phyloP scores from a whole-genome alignment of 2,329 filamentous ascomycete species.

The Aspergillus chevalieri region DNA sequence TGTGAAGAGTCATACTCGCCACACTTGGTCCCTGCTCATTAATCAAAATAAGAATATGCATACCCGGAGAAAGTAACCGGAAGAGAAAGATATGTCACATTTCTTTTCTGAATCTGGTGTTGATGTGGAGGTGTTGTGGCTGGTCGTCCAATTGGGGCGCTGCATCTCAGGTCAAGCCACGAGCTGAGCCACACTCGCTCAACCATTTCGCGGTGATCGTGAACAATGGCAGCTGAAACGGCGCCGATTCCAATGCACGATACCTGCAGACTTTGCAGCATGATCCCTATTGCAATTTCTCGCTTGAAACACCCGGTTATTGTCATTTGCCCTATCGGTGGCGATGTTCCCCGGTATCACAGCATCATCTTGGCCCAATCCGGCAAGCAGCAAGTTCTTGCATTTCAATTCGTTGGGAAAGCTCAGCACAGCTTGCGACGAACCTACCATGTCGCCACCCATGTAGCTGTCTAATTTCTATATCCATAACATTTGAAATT shows the following conservation, averaged over 20 bases:
- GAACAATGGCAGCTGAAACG: neutral
- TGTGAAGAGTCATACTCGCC: neutral
- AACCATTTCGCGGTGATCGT: neutral
- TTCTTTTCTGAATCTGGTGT: neutral
- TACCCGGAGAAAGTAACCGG: neutral
- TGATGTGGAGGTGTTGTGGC: neutral
- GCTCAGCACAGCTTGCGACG: neutral
- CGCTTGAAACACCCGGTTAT: neutral
- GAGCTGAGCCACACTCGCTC: neutral
- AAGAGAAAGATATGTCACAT: neutral
- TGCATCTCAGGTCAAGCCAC: neutral
- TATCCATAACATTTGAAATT: neutral
- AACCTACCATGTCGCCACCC: neutral
- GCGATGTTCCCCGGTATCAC: neutral
- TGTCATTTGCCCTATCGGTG: neutral
- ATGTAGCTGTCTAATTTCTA: neutral
- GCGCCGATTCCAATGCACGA: neutral
- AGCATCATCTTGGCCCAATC: neutral
- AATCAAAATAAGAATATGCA: neutral
- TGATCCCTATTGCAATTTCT: too few species aligned
- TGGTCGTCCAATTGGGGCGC: neutral
- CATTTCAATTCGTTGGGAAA: neutral
- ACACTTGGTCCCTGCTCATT: neutral
- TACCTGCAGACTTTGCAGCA: neutral
- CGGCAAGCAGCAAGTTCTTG: neutral